Base-by-base conservation (phyloP, 1,139 yeast genomes). In the Meyerozyma carpophila region DNA sequence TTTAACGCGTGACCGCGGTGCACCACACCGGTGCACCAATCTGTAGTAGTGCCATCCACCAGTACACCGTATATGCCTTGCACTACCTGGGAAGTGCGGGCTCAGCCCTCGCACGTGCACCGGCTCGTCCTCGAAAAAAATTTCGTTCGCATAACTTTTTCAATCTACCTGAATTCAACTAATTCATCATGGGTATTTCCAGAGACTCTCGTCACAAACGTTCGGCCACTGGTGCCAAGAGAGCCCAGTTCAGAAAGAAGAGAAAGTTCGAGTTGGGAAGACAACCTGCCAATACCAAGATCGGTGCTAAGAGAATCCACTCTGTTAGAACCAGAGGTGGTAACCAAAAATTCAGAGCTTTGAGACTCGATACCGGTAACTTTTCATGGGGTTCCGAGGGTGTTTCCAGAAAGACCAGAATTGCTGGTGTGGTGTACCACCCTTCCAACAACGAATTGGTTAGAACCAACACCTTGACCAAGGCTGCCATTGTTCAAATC, bases 161-260 rank as follows among this genome's bases (percentile, higher is more conserved):
- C 14, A 41, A 41, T 27, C 39, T 37, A 29, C 37, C 16, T 14
- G 27, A 29, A 20, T 41, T 43, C 37, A n/a, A 32, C 37, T 52
- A 52, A 54, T 51, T 56, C 59, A 67, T 55, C 61, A 93, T 93
- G 98, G 98, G 98, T 91, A 93, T 93, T 87, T 91, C 98, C 79
- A 94, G 99, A 85, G 98, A 93, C 83, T 91, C 98, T 77, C 96
- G 97, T 82, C 98, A 93, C 90, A 93, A 93, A 88, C 95, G 98
- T 80, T 80, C 97, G 68, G 96, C 95, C 77, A 91, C 99, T 73
- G 99, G 99, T 85, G 99, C 98, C 75, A 91, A 90, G 81, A 91
- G 98, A 80, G 98, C 98, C 77, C 96, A 89, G 79, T 89, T 84
- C 95, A 91, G 98, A 88, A 93, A 93, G 93, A 93, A 93, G 96